Evolutionary conservation across 2,329 filamentous ascomycete genomes (phyloP), one percentile per base, ranked within the genome.

Genomic region (Colletotrichum echinochloae): DNA sequence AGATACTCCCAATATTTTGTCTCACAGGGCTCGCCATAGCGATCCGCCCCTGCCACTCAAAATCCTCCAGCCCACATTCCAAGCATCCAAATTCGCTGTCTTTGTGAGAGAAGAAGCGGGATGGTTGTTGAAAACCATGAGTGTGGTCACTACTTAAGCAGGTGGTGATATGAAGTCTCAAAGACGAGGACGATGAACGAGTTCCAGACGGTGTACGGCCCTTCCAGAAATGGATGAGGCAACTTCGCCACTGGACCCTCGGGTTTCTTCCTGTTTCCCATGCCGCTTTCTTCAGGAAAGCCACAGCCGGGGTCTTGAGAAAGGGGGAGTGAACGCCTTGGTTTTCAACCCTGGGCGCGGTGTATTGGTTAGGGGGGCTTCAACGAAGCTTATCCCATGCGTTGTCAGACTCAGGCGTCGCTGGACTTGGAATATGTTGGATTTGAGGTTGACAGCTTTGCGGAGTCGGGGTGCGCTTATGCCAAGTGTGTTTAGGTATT

Each of bases 1-100:
- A 81, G 87, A 18, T 16, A 60, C 48, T 67, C 46, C 20, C 20
- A n/a, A 30, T 57, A 26, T 65, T 64, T 57, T 37, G 46, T 59
- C 59, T 46, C 68, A 63, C 23, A 33, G 28, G n/a, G 30, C n/a
- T 14, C 30, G 41, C 33, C 28, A 8, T 16, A 30, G 5, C 9
- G n/a, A 28, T 18, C 26, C 20, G 48, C 33, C 20, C 35, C 26
- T 44, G 56, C 5, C 9, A 39, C 33, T 39, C 5, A 16, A 41
- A 28, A 9, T 41, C 46, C 49, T 30, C 14, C 11, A 35, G 41
- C 14, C 26, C 26, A 26, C 23, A 20, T 35, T 30, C 46, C 44
- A 35, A n/a, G 18, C 18, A 12, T 14, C 44, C 26, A 49, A 28
- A 12, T 23, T 37, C 18, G 33, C 49, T 23, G 33, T 26, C 46